phyloP scores from a whole-genome alignment of 768 basidiomycete species.

The Multifurca ochricompacta region DNA sequence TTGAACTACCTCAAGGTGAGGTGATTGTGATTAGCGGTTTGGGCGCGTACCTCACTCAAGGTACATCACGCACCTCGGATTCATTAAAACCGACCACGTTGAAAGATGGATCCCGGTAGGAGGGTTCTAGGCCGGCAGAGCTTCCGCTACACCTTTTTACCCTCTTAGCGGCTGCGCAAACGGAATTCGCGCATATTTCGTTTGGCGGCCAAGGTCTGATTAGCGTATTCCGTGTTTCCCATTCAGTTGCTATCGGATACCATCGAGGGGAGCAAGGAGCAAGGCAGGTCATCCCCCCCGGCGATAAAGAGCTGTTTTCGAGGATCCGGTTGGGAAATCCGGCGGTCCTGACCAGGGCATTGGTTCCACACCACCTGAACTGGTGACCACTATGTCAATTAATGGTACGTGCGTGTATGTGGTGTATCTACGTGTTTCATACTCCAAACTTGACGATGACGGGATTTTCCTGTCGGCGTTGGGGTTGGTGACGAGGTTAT shows the following conservation, averaged over 20 bases:
- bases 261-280: not conserved
- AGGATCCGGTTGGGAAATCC: constrained; percentile 1
- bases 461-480: not conserved
- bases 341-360: not conserved
- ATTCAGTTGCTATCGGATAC: not conserved
- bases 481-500: not conserved
- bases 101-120: not conserved
- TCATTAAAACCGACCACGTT: not conserved
- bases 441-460: not conserved
- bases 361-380: not conserved
- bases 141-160: too few species aligned
- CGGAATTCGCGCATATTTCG: constrained; percentile 38
- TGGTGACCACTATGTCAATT: constrained; percentile 1
- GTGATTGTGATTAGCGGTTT: constrained; percentile 33
- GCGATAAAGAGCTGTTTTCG: constrained; percentile 1
- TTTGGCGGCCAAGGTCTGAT: not conserved
- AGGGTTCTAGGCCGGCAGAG: constrained; percentile 22
- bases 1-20: constrained; percentile 28
- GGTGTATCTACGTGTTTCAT: constrained; percentile 9
- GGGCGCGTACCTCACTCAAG: constrained; percentile 5
- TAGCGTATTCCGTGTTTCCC: not conserved
- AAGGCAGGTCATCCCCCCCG: not conserved
- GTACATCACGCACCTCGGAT: not conserved
- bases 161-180: constrained; percentile 42
- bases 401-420: not conserved